A percentile compares a stretch with the other conserved stretches of the same genome.
These are phyloP conservation scores for Erodium texanum DNA, from an alignment of 441 rosid species.

Conservation along the genomic window DNA sequence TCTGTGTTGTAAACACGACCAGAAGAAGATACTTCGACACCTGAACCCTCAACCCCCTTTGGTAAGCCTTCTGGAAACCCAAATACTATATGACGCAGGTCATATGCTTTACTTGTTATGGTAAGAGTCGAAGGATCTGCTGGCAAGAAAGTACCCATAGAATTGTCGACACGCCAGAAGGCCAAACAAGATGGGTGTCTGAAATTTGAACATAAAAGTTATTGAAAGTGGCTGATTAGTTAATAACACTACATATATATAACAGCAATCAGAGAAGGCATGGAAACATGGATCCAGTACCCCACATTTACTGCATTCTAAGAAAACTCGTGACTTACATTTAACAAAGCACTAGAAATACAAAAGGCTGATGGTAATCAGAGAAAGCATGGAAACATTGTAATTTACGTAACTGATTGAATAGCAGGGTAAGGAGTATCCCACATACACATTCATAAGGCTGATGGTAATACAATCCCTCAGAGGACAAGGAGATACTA, in stretches of 20 bases:
- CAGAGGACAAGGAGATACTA: slow-evolving; percentile 76
- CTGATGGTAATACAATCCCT: slow-evolving; percentile 75
- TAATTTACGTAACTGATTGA: background rate
- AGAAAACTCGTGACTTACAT: too few relatives aligned
- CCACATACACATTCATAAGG: slow-evolving; percentile 51
- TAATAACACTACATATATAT: background rate
- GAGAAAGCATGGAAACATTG: background rate
- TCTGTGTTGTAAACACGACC: slow-evolving; percentile 24
- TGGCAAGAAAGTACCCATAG: slow-evolving; percentile 82
- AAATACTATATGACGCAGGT: slow-evolving; percentile 61
- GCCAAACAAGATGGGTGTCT: slow-evolving; percentile 57
- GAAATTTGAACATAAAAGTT: slow-evolving; percentile 22
- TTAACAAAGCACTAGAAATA: too few relatives aligned
- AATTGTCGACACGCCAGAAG: slow-evolving; percentile 92
- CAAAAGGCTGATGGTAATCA: too few relatives aligned
- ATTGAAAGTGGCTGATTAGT: background rate
- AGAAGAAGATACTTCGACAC: slow-evolving; percentile 29
- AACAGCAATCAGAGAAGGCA: too few relatives aligned
- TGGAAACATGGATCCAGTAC: too few relatives aligned
- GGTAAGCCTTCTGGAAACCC: slow-evolving; percentile 41
- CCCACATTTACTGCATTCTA: too few relatives aligned
- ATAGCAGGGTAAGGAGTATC: slow-evolving; percentile 13
- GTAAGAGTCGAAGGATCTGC: slow-evolving; percentile 47
- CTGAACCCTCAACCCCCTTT: slow-evolving; percentile 28
- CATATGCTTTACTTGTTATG: slow-evolving; percentile 60